Evolutionary conservation across 2,329 filamentous ascomycete genomes (phyloP).

Genomic region (Thielaviopsis ethacetica): DNA sequence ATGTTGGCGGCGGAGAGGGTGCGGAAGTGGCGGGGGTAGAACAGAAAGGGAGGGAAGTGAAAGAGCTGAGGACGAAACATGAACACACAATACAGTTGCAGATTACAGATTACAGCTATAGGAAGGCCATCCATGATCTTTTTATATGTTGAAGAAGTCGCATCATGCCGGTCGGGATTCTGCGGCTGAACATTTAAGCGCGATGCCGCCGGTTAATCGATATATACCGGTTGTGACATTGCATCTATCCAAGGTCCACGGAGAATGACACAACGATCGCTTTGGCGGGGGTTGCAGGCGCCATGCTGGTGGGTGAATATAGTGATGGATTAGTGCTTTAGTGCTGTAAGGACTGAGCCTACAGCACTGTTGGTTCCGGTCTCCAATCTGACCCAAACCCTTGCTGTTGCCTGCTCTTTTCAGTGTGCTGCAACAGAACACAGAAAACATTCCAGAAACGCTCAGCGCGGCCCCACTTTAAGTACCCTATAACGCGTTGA

Average conservation of each 20-base stretch:
- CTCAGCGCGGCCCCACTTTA: not conserved
- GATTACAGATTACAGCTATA: not conserved
- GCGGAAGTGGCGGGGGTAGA: not conserved
- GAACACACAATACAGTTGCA: not conserved
- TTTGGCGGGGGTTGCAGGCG: no score
- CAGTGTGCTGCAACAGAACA: no score
- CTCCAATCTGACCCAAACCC: no score
- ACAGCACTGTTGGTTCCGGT: no score
- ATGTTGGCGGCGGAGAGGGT: slow-evolving; percentile 25
- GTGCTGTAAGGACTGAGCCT: no score
- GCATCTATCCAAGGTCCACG: no score
- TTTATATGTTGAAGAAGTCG: not conserved
- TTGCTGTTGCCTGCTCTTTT: no score
- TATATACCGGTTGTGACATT: no score
- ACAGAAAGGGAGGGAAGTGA: not conserved
- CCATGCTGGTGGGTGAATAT: no score
- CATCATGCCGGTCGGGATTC: not conserved
- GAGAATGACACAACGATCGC: no score
- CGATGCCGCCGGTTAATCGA: not conserved
- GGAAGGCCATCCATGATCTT: not conserved
- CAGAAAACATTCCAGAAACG: not conserved
- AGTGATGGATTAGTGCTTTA: no score
- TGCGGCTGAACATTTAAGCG: not conserved
- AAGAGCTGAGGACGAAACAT: not conserved
- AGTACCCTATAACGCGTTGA: not conserved